phyloP scores from a whole-genome alignment of 371 early-diverging fungal species.

The Mucor racemosus region DNA sequence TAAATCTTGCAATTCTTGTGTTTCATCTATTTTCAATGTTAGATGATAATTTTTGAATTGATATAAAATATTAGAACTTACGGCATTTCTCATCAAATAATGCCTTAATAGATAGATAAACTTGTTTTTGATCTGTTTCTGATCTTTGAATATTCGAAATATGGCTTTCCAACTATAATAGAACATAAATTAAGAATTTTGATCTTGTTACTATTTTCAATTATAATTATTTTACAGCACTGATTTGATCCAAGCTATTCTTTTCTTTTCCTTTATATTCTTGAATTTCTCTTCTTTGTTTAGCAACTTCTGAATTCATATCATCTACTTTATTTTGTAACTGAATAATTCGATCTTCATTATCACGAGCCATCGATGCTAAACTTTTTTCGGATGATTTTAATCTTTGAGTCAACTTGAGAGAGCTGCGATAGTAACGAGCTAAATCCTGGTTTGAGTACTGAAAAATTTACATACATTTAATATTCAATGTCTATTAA shows the following conservation, averaged over 20 bases:
- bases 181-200: not conserved
- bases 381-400: conserved; percentile 55
- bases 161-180: conserved; percentile 49
- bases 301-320: conserved; percentile 49
- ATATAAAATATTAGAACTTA: conserved; percentile 22
- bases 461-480: conserved; percentile 1
- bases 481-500: not conserved
- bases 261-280: conserved; percentile 61
- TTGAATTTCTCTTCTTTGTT: conserved; percentile 52
- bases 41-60: not conserved
- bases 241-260: conserved; percentile 58
- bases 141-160: conserved; percentile 51
- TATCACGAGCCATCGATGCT: conserved; percentile 57
- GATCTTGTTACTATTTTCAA: not conserved
- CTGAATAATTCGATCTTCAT: conserved; percentile 54
- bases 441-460: conserved; percentile 34
- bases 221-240: conserved; percentile 38
- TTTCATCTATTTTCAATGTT: conserved; percentile 37
- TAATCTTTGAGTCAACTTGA: conserved; percentile 51
- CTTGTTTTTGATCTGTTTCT: conserved; percentile 57
- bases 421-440: conserved; percentile 59
- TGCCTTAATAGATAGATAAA: conserved; percentile 46
- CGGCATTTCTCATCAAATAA: conserved; percentile 60
- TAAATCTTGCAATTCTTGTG: conserved; percentile 53
- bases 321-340: conserved; percentile 59